Conservation (phyloP, 495 filamentous ascomycete species). For the Bathelium albidoporum region DNA sequence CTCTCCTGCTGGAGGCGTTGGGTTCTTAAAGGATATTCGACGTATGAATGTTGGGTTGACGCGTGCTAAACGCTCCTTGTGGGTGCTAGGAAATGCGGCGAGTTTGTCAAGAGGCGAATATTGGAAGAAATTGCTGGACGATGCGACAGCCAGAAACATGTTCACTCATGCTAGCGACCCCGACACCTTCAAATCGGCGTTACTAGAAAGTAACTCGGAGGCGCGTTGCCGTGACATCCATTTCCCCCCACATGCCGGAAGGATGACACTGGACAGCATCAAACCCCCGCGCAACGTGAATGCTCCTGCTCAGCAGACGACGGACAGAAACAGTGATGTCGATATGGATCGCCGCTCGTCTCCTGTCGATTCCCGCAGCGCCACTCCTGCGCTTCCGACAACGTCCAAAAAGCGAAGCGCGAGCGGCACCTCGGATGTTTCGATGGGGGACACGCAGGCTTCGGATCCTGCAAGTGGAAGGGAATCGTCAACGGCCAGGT, state of each 20-base stretch:
- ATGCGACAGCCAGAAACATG: slow-evolving; percentile 61
- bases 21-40: slow-evolving; percentile 94
- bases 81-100: slow-evolving; percentile 85
- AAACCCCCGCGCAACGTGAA: no score
- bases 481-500: not conserved
- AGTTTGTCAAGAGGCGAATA: slow-evolving; percentile 78
- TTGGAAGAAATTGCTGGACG: slow-evolving; percentile 74
- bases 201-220: no score
- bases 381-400: not conserved
- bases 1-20: slow-evolving; percentile 76
- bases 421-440: slow-evolving; percentile 12
- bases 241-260: no score
- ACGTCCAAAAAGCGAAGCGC: not conserved
- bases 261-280: no score
- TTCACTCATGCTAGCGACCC: no score
- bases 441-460: slow-evolving; percentile 16
- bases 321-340: no score
- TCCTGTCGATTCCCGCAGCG: not conserved
- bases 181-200: no score
- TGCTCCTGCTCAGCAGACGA: no score
- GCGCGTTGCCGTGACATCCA: no score
- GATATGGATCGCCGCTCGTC: not conserved
- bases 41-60: slow-evolving; percentile 99
- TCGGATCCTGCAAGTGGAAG: not conserved
- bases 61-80: slow-evolving; percentile 87